phyloP scores from a whole-genome alignment of 768 basidiomycete species.

The Suillus bovinus region DNA sequence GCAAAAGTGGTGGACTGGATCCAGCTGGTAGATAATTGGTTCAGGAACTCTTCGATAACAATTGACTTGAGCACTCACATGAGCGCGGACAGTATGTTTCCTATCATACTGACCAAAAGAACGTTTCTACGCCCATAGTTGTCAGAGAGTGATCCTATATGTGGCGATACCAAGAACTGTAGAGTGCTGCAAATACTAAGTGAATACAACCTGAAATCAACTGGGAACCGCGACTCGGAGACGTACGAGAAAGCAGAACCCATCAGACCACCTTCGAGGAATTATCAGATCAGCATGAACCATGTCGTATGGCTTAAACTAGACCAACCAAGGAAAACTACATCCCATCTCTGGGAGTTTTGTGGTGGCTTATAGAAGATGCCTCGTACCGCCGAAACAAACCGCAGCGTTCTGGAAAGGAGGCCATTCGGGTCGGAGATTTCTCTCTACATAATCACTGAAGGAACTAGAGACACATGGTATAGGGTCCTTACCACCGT shows the following conservation, averaged over 20 bases:
- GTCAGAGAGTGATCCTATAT: constrained; percentile 84
- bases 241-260: constrained; percentile 91
- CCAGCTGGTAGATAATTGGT: constrained; percentile 55
- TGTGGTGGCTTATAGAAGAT: constrained; percentile 58
- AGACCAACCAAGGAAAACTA: constrained; percentile 83
- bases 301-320: background rate
- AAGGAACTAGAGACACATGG: background rate
- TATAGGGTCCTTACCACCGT: constrained; percentile 52
- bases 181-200: constrained; percentile 57
- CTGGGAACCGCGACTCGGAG: constrained; percentile 24
- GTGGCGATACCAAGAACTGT: constrained; percentile 82
- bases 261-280: constrained; percentile 72
- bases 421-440: constrained; percentile 68
- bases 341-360: constrained; percentile 85
- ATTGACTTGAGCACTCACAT: constrained; percentile 52
- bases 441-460: constrained; percentile 55
- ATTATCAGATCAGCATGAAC: constrained; percentile 1
- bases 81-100: constrained; percentile 88
- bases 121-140: constrained; percentile 85
- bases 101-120: constrained; percentile 85
- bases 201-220: constrained; percentile 34
- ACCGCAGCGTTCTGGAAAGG: constrained; percentile 66
- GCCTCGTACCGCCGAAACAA: constrained; percentile 67
- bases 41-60: constrained; percentile 10
- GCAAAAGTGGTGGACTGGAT: constrained; percentile 88